Evolutionary conservation across 805 yeast genomes (phyloP).

Genomic region (Candida boleticola): DNA sequence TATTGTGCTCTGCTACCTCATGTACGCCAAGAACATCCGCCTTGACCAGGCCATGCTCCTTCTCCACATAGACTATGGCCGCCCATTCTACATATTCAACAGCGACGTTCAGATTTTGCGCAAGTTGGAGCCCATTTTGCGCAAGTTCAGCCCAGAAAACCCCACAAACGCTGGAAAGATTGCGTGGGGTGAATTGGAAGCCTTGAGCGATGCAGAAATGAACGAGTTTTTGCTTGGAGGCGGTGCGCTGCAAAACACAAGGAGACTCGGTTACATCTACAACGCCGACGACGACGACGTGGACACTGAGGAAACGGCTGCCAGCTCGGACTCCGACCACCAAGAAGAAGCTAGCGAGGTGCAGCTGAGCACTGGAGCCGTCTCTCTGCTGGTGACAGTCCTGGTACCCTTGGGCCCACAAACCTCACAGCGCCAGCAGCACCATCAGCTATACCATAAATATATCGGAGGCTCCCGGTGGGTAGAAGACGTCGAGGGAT

Average conservation of each 20-base stretch:
- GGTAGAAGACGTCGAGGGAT: slow-evolving; percentile 52
- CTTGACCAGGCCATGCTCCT: slow-evolving; percentile 65
- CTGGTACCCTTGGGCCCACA: background rate
- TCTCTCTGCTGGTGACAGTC: no score
- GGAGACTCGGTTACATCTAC: slow-evolving; percentile 28
- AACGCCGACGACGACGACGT: slow-evolving; percentile 18
- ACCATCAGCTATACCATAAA: background rate
- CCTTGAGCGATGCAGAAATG: slow-evolving; percentile 26
- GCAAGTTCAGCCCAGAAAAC: slow-evolving; percentile 54
- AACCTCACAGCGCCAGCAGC: background rate
- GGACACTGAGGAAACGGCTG: slow-evolving; percentile 12
- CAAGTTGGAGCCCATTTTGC: slow-evolving; percentile 61
- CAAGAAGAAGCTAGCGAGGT: background rate
- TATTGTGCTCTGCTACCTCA: slow-evolving; percentile 65
- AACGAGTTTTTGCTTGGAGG: slow-evolving; percentile 31
- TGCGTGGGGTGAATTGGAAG: slow-evolving; percentile 32
- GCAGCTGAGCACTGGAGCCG: background rate
- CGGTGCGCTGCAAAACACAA: slow-evolving; percentile 8
- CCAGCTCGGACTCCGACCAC: background rate
- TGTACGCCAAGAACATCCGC: slow-evolving; percentile 61
- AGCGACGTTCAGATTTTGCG: slow-evolving; percentile 67
- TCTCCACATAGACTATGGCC: slow-evolving; percentile 58
- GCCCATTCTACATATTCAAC: slow-evolving; percentile 84
- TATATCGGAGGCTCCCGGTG: slow-evolving; percentile 15
- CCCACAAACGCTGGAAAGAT: slow-evolving; percentile 10